Conservation (phyloP, 2,329 filamentous ascomycete species). For the Pestalotiopsis sp. region DNA sequence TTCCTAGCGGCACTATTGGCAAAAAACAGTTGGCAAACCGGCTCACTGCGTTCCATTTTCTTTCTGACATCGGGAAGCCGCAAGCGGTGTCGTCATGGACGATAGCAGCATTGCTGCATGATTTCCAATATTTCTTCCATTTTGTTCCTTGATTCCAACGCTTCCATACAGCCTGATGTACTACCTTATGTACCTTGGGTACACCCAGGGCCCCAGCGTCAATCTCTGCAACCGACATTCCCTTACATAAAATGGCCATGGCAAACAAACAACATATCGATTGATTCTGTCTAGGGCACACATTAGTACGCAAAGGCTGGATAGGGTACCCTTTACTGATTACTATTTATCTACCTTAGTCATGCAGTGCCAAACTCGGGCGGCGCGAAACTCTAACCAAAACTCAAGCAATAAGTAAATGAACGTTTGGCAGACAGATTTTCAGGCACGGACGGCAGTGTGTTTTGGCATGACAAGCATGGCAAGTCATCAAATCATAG, state of each 20-base stretch:
- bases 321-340: background rate
- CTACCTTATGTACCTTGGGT: background rate
- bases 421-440: background rate
- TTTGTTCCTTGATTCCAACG: background rate
- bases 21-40: constrained; percentile 1
- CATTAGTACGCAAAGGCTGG: background rate
- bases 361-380: background rate
- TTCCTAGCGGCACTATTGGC: background rate
- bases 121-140: background rate
- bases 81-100: constrained; percentile 5
- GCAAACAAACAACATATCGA: background rate
- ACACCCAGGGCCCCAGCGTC: background rate
- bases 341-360: background rate
- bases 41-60: background rate
- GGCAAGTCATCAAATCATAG: background rate
- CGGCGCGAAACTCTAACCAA: background rate
- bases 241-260: background rate
- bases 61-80: background rate
- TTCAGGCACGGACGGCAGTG: background rate
- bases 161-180: constrained; percentile 2
- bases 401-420: background rate
- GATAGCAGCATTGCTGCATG: background rate
- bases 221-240: background rate
- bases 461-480: background rate
- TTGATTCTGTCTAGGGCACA: background rate